Evolutionary conservation across 352 stramenopile genomes (phyloP).

Genomic region (Globisporangium heterothallicum): DNA sequence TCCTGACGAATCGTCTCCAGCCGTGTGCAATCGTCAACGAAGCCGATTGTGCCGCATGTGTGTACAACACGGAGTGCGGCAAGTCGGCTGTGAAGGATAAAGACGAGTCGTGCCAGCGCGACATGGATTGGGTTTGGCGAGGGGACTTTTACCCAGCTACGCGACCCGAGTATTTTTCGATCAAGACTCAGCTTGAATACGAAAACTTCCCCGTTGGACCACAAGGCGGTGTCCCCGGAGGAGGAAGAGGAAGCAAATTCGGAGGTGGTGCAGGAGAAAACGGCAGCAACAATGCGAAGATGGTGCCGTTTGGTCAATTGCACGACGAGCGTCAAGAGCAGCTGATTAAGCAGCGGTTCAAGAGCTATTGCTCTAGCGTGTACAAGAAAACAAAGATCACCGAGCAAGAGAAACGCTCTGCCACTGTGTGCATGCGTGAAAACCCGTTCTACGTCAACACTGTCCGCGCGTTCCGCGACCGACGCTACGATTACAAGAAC

Average conservation of each 20-base stretch:
- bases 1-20: slow-evolving; percentile 98
- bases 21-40: slow-evolving; percentile 96
- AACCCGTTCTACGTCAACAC: slow-evolving; percentile 99
- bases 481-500: slow-evolving; percentile 99
- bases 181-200: slow-evolving; percentile 93
- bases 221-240: slow-evolving; percentile 7
- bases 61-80: slow-evolving; percentile 87
- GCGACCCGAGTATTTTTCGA: slow-evolving; percentile 93
- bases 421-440: slow-evolving; percentile 98
- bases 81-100: slow-evolving; percentile 67
- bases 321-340: slow-evolving; percentile 48
- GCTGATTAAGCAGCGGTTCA: slow-evolving; percentile 78
- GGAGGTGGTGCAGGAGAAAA: slow-evolving; percentile 4
- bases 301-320: slow-evolving; percentile 63
- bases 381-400: slow-evolving; percentile 98
- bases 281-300: slow-evolving; percentile 7
- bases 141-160: slow-evolving; percentile 95
- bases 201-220: slow-evolving; percentile 67
- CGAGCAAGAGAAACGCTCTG: slow-evolving; percentile 90
- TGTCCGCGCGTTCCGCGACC: slow-evolving; percentile 97
- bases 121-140: slow-evolving; percentile 98
- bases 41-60: slow-evolving; percentile 93
- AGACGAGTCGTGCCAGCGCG: slow-evolving; percentile 91
- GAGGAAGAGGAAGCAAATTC: slow-evolving; percentile 7
- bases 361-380: slow-evolving; percentile 95